Conservation (phyloP, 192 early-diverging fungal genomes). For the Allomyces javanicus region DNA sequence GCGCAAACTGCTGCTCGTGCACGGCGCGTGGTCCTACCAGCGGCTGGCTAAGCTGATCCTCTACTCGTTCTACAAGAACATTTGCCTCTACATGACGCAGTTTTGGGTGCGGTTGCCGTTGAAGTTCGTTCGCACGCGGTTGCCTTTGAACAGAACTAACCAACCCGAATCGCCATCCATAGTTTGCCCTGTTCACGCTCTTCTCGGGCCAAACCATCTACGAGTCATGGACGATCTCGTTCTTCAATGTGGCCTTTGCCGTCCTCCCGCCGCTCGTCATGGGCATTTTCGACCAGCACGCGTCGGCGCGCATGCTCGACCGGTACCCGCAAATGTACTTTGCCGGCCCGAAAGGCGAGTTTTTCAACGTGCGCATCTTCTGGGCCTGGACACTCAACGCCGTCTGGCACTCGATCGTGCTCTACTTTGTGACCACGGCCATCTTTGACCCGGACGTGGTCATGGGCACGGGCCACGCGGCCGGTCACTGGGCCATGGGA, state of each 20-base stretch:
- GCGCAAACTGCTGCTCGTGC: constrained; percentile 65
- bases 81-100: constrained; percentile 92
- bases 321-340: constrained; percentile 91
- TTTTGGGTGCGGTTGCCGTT: constrained; percentile 65
- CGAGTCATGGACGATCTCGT: constrained; percentile 91
- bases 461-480: constrained; percentile 45
- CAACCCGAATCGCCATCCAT: not conserved
- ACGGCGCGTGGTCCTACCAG: constrained; percentile 80
- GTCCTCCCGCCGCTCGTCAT: constrained; percentile 90
- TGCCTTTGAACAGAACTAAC: constrained; percentile 1
- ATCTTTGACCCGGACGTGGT: constrained; percentile 30
- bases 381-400: constrained; percentile 87
- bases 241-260: constrained; percentile 89
- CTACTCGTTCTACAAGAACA: constrained; percentile 95
- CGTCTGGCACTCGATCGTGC: constrained; percentile 64
- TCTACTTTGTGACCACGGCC: no score
- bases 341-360: no score
- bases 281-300: constrained; percentile 91
- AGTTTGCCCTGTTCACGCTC: constrained; percentile 61
- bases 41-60: constrained; percentile 77
- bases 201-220: constrained; percentile 97
- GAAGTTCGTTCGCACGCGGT: constrained; percentile 1
- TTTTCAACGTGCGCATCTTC: constrained; percentile 63
- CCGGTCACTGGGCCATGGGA: constrained; percentile 82
- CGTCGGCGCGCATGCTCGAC: constrained; percentile 80